Conservation (phyloP, 1,139 yeast genomes). For the Diutina siamensis region DNA sequence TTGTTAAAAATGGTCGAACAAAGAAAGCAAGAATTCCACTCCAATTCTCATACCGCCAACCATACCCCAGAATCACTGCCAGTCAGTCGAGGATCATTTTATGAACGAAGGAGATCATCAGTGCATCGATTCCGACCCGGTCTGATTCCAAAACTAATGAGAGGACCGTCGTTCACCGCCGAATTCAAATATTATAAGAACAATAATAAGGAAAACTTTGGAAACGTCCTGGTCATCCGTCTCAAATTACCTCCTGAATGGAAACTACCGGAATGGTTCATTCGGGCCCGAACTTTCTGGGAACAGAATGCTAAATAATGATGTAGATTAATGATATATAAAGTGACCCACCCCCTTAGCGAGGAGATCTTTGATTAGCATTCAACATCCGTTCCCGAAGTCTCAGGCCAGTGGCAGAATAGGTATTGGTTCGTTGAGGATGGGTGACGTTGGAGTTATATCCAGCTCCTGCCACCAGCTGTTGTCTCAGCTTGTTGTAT, state of each 20-base stretch:
- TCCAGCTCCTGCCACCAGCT: slow-evolving; percentile 12
- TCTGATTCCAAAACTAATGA: not conserved
- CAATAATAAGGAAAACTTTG: slow-evolving; percentile 20
- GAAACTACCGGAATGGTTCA: slow-evolving; percentile 64
- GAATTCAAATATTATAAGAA: slow-evolving; percentile 27
- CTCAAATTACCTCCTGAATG: slow-evolving; percentile 50
- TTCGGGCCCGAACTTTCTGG: slow-evolving; percentile 52
- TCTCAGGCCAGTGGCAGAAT: slow-evolving; percentile 13
- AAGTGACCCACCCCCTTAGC: too few relatives aligned
- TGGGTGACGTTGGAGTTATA: slow-evolving; percentile 15
- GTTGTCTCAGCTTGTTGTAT: slow-evolving; percentile 34
- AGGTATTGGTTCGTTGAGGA: slow-evolving; percentile 18
- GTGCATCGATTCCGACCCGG: slow-evolving; percentile 3
- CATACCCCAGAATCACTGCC: slow-evolving; percentile 4
- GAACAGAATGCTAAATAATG: slow-evolving; percentile 20
- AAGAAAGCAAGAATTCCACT: slow-evolving; percentile 27
- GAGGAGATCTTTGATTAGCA: too few relatives aligned
- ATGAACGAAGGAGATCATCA: slow-evolving; percentile 1
- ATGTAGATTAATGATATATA: too few relatives aligned
- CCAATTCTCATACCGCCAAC: not conserved
- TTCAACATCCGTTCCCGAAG: slow-evolving; percentile 27
- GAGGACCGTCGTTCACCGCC: not conserved
- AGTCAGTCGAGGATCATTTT: slow-evolving; percentile 1
- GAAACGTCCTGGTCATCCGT: slow-evolving; percentile 27
- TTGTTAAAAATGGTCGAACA: slow-evolving; percentile 44